Evolutionary conservation across 345 rosid species (phyloP), one percentile per base, ranked within the genome.

Genomic region (Eucalyptus marginata): DNA sequence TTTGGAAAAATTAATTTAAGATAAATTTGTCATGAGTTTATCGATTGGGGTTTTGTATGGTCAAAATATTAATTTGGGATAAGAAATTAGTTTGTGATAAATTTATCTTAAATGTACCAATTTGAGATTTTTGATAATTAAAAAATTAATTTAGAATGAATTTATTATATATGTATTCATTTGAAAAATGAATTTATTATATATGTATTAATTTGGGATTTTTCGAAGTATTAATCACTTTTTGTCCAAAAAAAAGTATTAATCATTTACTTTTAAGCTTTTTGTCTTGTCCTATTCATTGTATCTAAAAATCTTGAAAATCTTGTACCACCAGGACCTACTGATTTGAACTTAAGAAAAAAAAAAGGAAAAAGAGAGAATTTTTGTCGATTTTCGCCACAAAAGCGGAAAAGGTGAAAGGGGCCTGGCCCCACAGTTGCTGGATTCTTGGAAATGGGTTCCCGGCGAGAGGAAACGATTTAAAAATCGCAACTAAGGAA

Each of bases 91-190:
- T 52, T 8, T 20, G 58, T 52, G 58, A 52, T 52, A 7, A 52
- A 52, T 52, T 18, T 52, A 18, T 52, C 10, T 52, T 52, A 52
- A 9, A 52, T 52, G 10, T 18, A 18, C 4, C 7, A 51, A 52
- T 52, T 7, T 18, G 9, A 52, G 20, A 7, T 52, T 52, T 51
- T 50, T 0, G 0, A 4, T 52, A 2, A 1, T 7, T 0, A 52
- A 52, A 52, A 52, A 52, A 7, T 52, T 52, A 52, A 52, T 52
- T 52, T 52, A 52, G 4, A 18, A 52, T 52, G 1, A 52, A 18
- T 52, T 7, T 3, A 52, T 52, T 4, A 52, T 7, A 1, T 52
- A 0, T 52, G 0, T 52, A 52, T 36, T 36, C 3, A 36, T 36
- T 36, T 36, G 36, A 36, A 36, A 36, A 36, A 36, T 36, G 36